A percentile compares a stretch with the other conserved stretches of the same genome.
These are phyloP conservation scores for Gossypium gossypioides DNA, from an alignment of 441 rosid genomes.

Conservation along the genomic window DNA sequence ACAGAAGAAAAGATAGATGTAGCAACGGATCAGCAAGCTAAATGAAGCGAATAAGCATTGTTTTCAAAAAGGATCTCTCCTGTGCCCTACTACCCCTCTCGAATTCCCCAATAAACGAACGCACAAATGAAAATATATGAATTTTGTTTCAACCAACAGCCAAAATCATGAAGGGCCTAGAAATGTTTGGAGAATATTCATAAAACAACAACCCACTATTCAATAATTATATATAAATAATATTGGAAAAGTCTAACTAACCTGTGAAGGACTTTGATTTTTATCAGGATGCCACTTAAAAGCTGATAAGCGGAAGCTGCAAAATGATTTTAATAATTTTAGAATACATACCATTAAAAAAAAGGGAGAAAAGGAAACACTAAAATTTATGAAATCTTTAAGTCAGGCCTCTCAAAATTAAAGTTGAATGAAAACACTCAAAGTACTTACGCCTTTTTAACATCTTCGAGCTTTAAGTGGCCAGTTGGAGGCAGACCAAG, in stretches of 20 bases:
- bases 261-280: conserved; percentile 68
- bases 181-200: too few species aligned
- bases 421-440: neutral
- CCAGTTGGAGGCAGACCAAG: conserved; percentile 52
- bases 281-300: conserved; percentile 93
- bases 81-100: too few species aligned
- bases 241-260: conserved; percentile 16
- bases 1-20: neutral
- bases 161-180: neutral
- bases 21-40: neutral
- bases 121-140: too few species aligned
- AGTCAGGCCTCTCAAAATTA: neutral
- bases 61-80: neutral
- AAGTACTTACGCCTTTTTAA: conserved; percentile 47
- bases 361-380: neutral
- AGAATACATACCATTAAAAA: neutral
- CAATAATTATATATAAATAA: too few species aligned
- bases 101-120: too few species aligned
- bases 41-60: neutral
- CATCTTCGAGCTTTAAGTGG: conserved; percentile 48
- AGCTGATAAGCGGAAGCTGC: conserved; percentile 61
- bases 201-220: too few species aligned
- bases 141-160: too few species aligned
- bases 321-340: neutral
- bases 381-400: neutral